Evolutionary conservation across 208 protist genomes (phyloP).

Genomic region (Trichomonas tenax): DNA sequence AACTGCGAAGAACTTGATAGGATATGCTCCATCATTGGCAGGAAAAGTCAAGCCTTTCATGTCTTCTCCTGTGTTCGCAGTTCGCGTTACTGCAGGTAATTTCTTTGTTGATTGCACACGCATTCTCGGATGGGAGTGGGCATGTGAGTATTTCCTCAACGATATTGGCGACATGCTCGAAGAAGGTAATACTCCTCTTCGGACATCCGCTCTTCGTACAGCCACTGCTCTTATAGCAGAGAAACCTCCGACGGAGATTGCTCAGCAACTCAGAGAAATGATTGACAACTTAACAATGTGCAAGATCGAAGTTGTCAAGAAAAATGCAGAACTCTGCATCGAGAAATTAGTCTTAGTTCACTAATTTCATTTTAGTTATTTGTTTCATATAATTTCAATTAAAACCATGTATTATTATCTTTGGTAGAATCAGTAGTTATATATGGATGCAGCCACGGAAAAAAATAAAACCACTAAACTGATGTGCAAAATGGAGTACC

Average conservation of each 20-base stretch:
- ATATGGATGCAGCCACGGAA: too few species aligned
- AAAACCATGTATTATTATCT: neutral
- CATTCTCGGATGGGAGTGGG: neutral
- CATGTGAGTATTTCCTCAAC: neutral
- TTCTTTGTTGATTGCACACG: neutral
- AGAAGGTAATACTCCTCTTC: neutral
- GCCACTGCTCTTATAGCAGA: neutral
- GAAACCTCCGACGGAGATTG: neutral
- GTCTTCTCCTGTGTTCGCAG: neutral
- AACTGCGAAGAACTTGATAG: neutral
- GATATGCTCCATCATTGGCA: neutral
- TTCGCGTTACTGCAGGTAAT: neutral
- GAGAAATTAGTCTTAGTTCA: neutral
- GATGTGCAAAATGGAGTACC: too few species aligned
- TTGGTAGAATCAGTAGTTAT: too few species aligned
- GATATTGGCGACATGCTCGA: neutral
- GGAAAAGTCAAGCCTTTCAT: neutral
- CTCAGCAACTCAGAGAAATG: neutral
- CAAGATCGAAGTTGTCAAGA: neutral
- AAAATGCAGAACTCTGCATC: neutral
- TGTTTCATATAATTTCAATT: neutral
- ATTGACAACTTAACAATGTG: neutral
- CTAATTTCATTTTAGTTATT: neutral
- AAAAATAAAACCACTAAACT: too few species aligned
- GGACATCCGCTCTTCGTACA: neutral